A percentile compares a stretch with the other conserved stretches of the same genome.
These are phyloP conservation scores for Suillus variegatus DNA, from an alignment of 768 basidiomycete species.

Conservation along the genomic window DNA sequence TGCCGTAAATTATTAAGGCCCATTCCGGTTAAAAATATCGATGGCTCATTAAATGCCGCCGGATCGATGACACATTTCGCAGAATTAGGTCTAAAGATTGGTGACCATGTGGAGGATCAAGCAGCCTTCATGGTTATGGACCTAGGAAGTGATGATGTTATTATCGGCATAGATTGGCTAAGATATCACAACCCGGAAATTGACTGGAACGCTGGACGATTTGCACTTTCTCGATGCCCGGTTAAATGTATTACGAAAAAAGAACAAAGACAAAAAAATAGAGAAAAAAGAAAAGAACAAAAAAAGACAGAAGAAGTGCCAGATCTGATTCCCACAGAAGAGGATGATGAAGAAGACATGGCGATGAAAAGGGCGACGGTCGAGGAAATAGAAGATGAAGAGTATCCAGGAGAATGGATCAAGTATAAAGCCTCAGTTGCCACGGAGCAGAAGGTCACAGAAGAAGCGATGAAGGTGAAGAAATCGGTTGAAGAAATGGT, in stretches of 20 bases:
- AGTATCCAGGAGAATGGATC: background rate
- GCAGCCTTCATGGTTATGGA: background rate
- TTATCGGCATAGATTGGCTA: background rate
- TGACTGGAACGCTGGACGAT: background rate
- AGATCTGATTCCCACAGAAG: background rate
- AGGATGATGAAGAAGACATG: background rate
- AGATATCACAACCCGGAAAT: background rate
- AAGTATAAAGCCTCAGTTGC: background rate
- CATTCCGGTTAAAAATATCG: background rate
- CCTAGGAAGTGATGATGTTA: background rate
- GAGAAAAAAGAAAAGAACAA: background rate
- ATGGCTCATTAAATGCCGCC: background rate
- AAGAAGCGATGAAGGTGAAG: background rate
- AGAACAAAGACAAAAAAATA: background rate
- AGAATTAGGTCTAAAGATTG: background rate
- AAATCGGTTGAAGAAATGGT: background rate
- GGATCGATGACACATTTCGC: background rate
- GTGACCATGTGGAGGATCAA: background rate
- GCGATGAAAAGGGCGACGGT: fast-evolving
- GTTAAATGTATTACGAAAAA: background rate
- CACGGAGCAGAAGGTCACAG: background rate
- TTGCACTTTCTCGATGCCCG: background rate
- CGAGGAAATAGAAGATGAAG: background rate
- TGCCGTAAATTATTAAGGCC: background rate
- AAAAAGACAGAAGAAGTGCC: background rate